Evolutionary conservation across 805 yeast species (phyloP), one percentile per base, ranked within the genome.

Genomic region (Cephaloascus fragrans): DNA sequence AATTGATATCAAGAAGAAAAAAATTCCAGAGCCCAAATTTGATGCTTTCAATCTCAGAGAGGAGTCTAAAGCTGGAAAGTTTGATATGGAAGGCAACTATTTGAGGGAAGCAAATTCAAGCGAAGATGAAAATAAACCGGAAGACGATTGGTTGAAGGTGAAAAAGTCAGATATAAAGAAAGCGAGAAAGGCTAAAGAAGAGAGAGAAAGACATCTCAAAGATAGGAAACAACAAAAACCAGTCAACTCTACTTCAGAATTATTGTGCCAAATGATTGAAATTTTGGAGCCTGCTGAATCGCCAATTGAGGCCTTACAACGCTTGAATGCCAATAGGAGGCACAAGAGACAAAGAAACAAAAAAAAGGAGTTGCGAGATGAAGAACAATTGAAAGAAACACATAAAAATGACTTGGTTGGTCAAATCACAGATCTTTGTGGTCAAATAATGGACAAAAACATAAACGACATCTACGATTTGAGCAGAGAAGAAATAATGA

Each of bases 21-120:
- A 47, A 19, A 53, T 45, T 32, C 37, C 37, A 19, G 60, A 51
- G 19, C 64, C 79, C 1, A 69, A 71, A 43, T 42, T 83, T 2
- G 89, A 83, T 42, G 73, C 83, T 0, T 83, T 83, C 56, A 70
- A 75, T 51, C 54, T 83, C 34, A 55, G 67, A 18, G 62, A 72
- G 16, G 90, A 83, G 47, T 55, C 62, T 34, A 69, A 69, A 39
- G 75, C 71, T 35, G 90, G 88, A 2, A 53, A 54, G 3, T 77
- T 79, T 49, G 87, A 80, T 46, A 64, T 58, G 31, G 73, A 71
- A 32, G 86, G 87, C 1, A 79, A 77, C 46, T 81, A 62, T 46
- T 58, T 76, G 16, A 58, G 69, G 19, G 56, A 58, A 14, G 67
- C 64, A 3, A 60, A 61, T 3, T 42, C 46, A 9, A 51, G 49